These are phyloP conservation scores for Rhizophora mangle DNA, from an alignment of 345 rosid genomes.

Conservation along the genomic window DNA sequence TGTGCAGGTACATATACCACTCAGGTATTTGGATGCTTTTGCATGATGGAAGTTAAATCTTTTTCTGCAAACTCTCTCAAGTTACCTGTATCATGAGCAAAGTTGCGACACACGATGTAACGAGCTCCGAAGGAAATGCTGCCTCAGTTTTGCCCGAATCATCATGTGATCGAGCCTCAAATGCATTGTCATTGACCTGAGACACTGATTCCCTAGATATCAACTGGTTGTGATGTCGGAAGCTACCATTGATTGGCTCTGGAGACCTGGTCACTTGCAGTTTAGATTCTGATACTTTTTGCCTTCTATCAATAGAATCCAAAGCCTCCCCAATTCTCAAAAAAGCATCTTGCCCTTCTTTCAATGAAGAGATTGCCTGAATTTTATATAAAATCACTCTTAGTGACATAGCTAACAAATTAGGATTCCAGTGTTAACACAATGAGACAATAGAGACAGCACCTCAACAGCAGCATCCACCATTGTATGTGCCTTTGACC, in stretches of 20 bases:
- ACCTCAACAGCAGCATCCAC: constrained; percentile 92
- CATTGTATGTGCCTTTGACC: constrained; percentile 66
- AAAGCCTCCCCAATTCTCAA: constrained; percentile 62
- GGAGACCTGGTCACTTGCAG: constrained; percentile 27
- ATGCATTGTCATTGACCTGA: constrained; percentile 15
- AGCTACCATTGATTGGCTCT: constrained; percentile 47
- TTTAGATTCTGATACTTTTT: constrained; percentile 36
- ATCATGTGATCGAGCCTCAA: constrained; percentile 32
- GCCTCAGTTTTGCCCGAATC: constrained; percentile 42
- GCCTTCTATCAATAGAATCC: constrained; percentile 49
- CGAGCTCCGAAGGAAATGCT: constrained; percentile 66
- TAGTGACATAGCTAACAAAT: no score
- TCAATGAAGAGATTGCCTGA: constrained; percentile 69
- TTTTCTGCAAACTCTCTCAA: no score
- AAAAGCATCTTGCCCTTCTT: constrained; percentile 76
- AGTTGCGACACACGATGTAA: constrained; percentile 81
- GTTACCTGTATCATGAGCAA: constrained; percentile 87
- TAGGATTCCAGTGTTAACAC: no score
- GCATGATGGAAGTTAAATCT: no score
- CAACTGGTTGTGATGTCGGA: constrained; percentile 31
- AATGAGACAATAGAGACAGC: background rate
- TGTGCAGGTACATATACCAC: background rate
- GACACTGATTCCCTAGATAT: constrained; percentile 37
- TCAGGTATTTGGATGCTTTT: no score
- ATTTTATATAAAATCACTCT: constrained; percentile 4